These are phyloP conservation scores for Claviceps monticola DNA, from an alignment of 2,329 filamentous ascomycete genomes.

Conservation along the genomic window DNA sequence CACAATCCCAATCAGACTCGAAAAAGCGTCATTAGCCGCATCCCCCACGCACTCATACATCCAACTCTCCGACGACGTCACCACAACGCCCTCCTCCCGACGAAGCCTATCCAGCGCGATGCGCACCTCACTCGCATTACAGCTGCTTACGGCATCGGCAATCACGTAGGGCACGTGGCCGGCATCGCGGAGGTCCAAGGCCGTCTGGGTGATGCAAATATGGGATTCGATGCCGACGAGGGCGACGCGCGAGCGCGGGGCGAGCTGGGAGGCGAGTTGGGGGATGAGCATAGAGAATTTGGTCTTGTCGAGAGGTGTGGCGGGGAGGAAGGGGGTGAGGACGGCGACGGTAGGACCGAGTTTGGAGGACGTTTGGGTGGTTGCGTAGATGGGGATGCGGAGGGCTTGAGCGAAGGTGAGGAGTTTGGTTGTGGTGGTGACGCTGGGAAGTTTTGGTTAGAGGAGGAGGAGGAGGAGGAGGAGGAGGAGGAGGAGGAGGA, in stretches of 20 bases:
- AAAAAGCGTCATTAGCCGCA: slow-evolving; percentile 59
- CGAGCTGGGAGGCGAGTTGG: slow-evolving; percentile 34
- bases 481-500: background rate
- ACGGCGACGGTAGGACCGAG: slow-evolving; percentile 71
- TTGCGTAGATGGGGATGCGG: slow-evolving; percentile 66
- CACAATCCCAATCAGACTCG: slow-evolving; percentile 57
- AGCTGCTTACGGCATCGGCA: slow-evolving; percentile 80
- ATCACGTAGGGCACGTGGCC: slow-evolving; percentile 78
- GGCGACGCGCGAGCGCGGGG: slow-evolving; percentile 43
- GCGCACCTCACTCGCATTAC: slow-evolving; percentile 67
- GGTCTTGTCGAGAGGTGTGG: slow-evolving; percentile 65
- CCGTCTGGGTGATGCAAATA: slow-evolving; percentile 89
- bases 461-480: background rate
- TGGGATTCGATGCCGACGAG: slow-evolving; percentile 88
- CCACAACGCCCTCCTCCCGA: slow-evolving; percentile 52
- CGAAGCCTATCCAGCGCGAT: slow-evolving; percentile 67
- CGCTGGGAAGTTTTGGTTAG: slow-evolving; percentile 25
- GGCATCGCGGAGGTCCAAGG: slow-evolving; percentile 59
- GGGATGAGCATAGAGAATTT: slow-evolving; percentile 79
- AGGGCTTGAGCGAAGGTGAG: slow-evolving; percentile 50
- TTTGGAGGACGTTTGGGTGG: slow-evolving; percentile 68
- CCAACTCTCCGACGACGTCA: slow-evolving; percentile 82
- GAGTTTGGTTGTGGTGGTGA: slow-evolving; percentile 55
- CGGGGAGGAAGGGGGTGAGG: slow-evolving; percentile 42
- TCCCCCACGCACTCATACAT: slow-evolving; percentile 85